These are phyloP conservation scores for Metschnikowia shivogae DNA, from an alignment of 805 yeast species.

Conservation along the genomic window DNA sequence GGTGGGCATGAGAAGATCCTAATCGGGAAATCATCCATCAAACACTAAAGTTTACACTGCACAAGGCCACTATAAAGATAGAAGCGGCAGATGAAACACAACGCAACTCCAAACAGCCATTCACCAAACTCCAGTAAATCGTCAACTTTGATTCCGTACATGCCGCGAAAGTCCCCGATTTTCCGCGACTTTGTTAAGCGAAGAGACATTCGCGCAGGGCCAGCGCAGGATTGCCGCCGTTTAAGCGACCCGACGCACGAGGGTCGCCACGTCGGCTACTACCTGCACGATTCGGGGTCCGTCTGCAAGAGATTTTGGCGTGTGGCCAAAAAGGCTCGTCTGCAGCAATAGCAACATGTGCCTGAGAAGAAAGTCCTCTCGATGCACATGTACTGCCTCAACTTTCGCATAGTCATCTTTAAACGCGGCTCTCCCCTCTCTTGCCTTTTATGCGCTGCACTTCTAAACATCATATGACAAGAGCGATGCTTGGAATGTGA, in stretches of 20 bases:
- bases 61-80: no score
- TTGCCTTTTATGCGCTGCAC: background rate
- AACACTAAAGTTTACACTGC: no score
- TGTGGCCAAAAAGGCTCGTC: no score
- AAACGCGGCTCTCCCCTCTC: no score
- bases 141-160: background rate
- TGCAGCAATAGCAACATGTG: no score
- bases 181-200: background rate
- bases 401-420: no score
- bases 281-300: background rate
- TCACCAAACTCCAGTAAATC: background rate
- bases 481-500: background rate
- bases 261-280: background rate
- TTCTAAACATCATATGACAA: background rate
- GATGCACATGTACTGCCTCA: no score
- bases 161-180: background rate
- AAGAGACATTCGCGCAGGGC: background rate
- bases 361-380: no score
- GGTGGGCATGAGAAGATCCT: no score
- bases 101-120: no score
- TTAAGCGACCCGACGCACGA: background rate
- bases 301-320: background rate
- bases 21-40: no score
- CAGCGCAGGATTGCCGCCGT: conserved; percentile 2
- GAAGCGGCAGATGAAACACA: no score